phyloP scores from a whole-genome alignment of 352 stramenopile species.

The Hyaloperonospora brassicae region DNA sequence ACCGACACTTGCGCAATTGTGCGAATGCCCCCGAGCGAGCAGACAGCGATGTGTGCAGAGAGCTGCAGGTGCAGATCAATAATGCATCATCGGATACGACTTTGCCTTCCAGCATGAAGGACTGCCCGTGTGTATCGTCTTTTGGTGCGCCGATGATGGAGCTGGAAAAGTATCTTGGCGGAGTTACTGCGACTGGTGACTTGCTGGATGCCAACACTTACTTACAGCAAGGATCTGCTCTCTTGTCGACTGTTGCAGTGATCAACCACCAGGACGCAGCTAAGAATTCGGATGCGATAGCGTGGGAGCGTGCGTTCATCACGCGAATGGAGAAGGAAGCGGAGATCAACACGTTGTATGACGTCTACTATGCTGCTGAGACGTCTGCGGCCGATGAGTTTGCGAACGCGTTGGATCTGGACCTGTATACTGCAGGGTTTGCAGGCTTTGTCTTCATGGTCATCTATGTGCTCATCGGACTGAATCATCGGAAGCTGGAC shows the following conservation, averaged over 20 bases:
- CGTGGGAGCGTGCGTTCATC: constrained; percentile 67
- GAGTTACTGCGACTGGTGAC: constrained; percentile 21
- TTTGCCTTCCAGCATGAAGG: constrained; percentile 46
- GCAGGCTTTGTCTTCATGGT: constrained; percentile 62
- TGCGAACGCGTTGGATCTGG: constrained; percentile 34
- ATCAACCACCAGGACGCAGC: constrained; percentile 41
- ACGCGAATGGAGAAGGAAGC: constrained; percentile 46
- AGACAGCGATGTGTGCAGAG: constrained; percentile 29
- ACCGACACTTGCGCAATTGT: constrained; percentile 41
- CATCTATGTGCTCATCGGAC: constrained; percentile 57
- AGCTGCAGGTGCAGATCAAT: constrained; percentile 28
- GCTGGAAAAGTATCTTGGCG: constrained; percentile 48
- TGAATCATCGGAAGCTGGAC: constrained; percentile 48
- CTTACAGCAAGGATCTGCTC: constrained; percentile 34
- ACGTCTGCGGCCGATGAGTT: constrained; percentile 57
- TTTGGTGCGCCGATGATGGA: constrained; percentile 54
- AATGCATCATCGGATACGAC: constrained; percentile 17
- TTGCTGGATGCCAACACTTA: constrained; percentile 20
- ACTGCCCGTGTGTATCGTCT: constrained; percentile 55
- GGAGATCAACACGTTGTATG: constrained; percentile 39
- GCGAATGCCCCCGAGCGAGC: constrained; percentile 15
- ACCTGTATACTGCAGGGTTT: constrained; percentile 35
- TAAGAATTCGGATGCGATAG: constrained; percentile 37
- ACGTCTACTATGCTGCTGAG: constrained; percentile 61
- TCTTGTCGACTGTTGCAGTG: constrained; percentile 40